Evolutionary conservation across 163 green algal species (phyloP), one percentile per base, ranked within the genome.

Genomic region (Chlorella variabilis): DNA sequence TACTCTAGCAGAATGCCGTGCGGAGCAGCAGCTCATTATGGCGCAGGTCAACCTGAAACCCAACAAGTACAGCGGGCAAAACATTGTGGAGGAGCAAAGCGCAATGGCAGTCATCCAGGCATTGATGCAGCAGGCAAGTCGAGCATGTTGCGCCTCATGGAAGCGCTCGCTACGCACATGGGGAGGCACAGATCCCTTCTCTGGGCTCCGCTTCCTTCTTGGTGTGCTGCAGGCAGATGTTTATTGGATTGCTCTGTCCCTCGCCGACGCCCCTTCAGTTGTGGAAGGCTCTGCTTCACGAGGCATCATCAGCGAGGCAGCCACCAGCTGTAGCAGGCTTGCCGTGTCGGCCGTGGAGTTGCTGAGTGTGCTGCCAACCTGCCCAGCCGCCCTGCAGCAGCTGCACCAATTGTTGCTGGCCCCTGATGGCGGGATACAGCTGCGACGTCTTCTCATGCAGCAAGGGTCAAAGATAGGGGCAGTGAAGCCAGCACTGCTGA

Each of bases 301-400:
- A 23, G 45, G 49, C 49, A 13, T 17, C 18, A 6, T 7, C 33
- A 17, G 31, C 0, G 27, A n/a, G n/a, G n/a, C n/a, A n/a, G n/a
- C n/a, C n/a, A n/a, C n/a, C 27, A 39, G 68, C 18, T 5, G 42
- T 6, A 59, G 5, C 36, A 67, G 51, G 33, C 8, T 62, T 0
- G 75, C 49, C 2, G 7, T 42, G 0, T 38, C 74, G 7, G 84
- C 88, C 7, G 45, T 71, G 3, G 80, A 88, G 54, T 78, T 95
- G 41, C 78, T 91, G 45, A 75, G 81, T 31, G 69, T 88, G 79
- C 65, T 90, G 76, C 86, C 86, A 1, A 90, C 86, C 7, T 78
- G 69, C 58, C n/a, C 39, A 2, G 38, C n/a, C 2, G 42, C 77
- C 3, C 76, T 88, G 31, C 87, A 69, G 80, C 68, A 89, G 63